A percentile compares a stretch with the other conserved stretches of the same genome.
Conservation (phyloP, 2,329 filamentous ascomycete genomes). For the Colletotrichum sp. region DNA sequence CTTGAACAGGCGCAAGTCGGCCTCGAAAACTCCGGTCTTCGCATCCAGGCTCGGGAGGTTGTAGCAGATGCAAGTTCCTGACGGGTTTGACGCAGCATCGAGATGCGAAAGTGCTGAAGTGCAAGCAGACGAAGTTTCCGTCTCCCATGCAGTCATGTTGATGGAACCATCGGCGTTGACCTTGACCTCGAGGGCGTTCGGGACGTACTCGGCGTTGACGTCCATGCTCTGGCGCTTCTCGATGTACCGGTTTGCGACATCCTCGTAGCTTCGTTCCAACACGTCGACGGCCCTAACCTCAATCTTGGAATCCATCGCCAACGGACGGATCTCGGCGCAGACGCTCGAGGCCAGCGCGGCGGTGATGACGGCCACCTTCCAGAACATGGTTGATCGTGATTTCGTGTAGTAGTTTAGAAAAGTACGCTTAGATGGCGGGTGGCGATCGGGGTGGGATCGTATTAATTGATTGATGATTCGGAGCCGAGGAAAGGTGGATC, state of each 20-base stretch:
- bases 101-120: constrained; percentile 57
- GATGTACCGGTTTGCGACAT: constrained; percentile 22
- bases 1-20: constrained; percentile 77
- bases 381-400: constrained; percentile 11
- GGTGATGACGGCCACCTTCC: constrained; percentile 16
- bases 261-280: constrained; percentile 17
- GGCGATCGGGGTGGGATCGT: background rate
- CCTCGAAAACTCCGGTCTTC: constrained; percentile 72
- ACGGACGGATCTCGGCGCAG: constrained; percentile 18
- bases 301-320: constrained; percentile 29
- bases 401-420: background rate
- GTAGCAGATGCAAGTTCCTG: constrained; percentile 82
- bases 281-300: constrained; percentile 26
- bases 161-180: constrained; percentile 48
- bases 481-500: constrained; percentile 12
- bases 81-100: constrained; percentile 68
- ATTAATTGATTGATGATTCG: constrained; percentile 8
- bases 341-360: constrained; percentile 17
- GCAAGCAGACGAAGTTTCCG: constrained; percentile 61
- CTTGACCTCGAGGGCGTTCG: constrained; percentile 28
- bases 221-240: constrained; percentile 22
- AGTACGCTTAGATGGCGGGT: background rate
- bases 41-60: constrained; percentile 76
- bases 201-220: constrained; percentile 4
- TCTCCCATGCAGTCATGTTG: constrained; percentile 62